Evolutionary conservation across 345 rosid species (phyloP), one percentile per base, ranked within the genome.

Genomic region (Raphanus sativus): DNA sequence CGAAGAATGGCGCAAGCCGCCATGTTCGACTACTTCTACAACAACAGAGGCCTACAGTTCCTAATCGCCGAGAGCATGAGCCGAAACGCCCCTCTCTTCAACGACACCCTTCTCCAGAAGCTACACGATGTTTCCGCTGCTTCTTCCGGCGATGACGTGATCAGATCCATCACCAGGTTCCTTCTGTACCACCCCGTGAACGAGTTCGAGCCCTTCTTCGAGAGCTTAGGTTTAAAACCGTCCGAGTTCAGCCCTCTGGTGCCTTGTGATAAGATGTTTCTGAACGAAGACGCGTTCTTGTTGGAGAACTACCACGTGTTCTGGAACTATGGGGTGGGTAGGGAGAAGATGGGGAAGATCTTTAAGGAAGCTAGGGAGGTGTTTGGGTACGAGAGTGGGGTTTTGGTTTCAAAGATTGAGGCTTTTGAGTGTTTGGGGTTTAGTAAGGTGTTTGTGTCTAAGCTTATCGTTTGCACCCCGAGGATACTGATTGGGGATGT

Each of bases 171-270:
- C 13, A 32, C 84, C 1, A 88, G 87, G 60, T 85, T 81, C 75
- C 70, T 94, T 62, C 79, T 86, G n/a, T 94, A 85, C 71, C 88
- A 88, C 42, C 97, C 98, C 3, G 84, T 92, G 45, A 94, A 94
- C 67, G 98, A 94, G 67, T 94, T 89, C 25, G 96, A 94, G 83
- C 96, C 96, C 25, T 94, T 90, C 80, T 87, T 89, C 24, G 94
- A 94, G 88, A 90, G 97, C 67, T 67, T 85, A 52, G 98, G 98
- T 62, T 29, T 94, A 59, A 66, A 82, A 38, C 93, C 86, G 17
- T 33, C 34, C 0, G 96, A 91, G 77, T 87, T 74, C 29, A 16
- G 30, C 68, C 79, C 69, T 69, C 48, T 89, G 8, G 87, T 94
- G 70, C 96, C 89, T 0, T 75, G 67, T 54, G 84, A 86, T 73